Base-by-base conservation (phyloP, 225 moss, liverwort and hornwort genomes). In the Pleurozium schreberi region DNA sequence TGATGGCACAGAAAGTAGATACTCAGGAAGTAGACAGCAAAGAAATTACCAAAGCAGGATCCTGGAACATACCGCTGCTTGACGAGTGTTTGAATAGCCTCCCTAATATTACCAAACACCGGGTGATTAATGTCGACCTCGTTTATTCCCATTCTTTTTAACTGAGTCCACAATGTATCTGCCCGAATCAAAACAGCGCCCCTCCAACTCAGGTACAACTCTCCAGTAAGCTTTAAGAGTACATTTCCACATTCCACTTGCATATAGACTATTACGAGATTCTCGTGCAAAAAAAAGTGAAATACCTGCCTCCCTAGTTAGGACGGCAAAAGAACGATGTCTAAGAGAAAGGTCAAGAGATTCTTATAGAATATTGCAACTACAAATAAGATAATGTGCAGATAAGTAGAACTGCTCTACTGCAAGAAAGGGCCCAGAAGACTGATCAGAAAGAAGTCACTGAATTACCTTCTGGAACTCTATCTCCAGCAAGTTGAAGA, bases 401-500 rank as follows among this genome's bases (percentile, higher is more conserved):
- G 80, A 87, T 62, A 30, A 83, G 57, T 20, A 88, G 74, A 80
- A 86, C n/a, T 85, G 31, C 40, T 87, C 31, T 60, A 65, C 63
- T 64, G 49, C 78, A 80, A 47, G n/a, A 64, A 88, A 38, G 34
- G 47, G 81, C 84, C 40, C 61, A 60, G 55, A 85, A 53, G 52
- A 89, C 43, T 53, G 61, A 33, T 75, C 79, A 84, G 67, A 74
- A 52, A 69, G 43, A 84, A 84, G 19, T 58, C 65, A 53, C 42
- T 85, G 17, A 40, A 73, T 86, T 91, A 96, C 99, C 97, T 99
- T 97, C 99, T 59, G 96, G 88, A 71, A 96, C 96, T 90, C 88
- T 99, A 36, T 97, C 99, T 90, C 97, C 99, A 34, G 93, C 90
- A 86, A 93, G 95, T 89, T 96, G 96, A 80, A 99, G 92, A 80